Evolutionary conservation across 2,329 filamentous ascomycete genomes (phyloP).

Genomic region (Curvularia lunata): DNA sequence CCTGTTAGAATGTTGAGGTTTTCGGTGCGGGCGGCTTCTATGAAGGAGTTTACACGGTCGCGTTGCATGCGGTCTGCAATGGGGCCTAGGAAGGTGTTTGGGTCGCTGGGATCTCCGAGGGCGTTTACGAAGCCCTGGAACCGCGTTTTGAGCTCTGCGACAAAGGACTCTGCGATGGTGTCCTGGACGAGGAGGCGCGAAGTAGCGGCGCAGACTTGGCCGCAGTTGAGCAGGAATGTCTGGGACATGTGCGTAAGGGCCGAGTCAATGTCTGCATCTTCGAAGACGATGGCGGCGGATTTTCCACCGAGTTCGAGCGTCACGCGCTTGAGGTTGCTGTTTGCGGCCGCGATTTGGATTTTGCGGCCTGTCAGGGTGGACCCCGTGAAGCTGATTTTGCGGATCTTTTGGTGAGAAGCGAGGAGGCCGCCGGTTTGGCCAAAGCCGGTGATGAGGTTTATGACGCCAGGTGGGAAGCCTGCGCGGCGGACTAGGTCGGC

Average conservation of each 20-base stretch:
- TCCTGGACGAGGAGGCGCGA: conserved; percentile 46
- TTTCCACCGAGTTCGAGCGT: conserved; percentile 63
- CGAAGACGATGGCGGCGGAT: conserved; percentile 64
- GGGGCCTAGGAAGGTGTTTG: conserved; percentile 6
- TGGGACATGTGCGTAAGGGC: conserved; percentile 44
- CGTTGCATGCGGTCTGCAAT: conserved; percentile 4
- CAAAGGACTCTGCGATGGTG: conserved; percentile 41
- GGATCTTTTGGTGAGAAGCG: conserved; percentile 63
- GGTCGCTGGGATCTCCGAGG: neutral
- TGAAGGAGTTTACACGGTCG: conserved; percentile 2
- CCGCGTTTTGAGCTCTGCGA: neutral
- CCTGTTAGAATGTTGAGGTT: conserved; percentile 25
- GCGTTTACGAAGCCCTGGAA: neutral
- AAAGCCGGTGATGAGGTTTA: conserved; percentile 65
- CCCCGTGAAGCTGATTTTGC: conserved; percentile 69
- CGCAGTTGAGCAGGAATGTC: conserved; percentile 62
- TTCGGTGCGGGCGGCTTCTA: conserved; percentile 1
- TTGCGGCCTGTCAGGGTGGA: conserved; percentile 64
- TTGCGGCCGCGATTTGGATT: conserved; percentile 60
- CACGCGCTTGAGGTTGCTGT: conserved; percentile 61
- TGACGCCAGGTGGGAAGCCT: conserved; percentile 64
- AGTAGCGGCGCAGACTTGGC: conserved; percentile 52
- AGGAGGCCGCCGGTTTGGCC: conserved; percentile 66
- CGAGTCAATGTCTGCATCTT: conserved; percentile 58
- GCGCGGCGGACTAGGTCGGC: conserved; percentile 63